phyloP scores from a whole-genome alignment of 1,284 basidiomycete species.

The Microbotryum saponariae region DNA sequence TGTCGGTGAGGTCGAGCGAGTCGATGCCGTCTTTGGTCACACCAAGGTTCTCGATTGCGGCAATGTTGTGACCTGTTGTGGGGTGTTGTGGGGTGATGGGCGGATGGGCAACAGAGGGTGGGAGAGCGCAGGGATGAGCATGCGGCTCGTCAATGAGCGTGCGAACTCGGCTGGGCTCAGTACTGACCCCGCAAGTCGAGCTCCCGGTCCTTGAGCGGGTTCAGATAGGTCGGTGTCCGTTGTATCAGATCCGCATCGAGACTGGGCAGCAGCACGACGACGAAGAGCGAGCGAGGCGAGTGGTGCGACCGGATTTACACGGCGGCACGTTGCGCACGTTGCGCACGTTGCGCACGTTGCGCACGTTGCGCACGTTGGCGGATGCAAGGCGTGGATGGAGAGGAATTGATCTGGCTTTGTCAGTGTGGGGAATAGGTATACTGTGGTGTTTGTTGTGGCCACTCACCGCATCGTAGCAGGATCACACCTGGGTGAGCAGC shows the following conservation, averaged over 20 bases:
- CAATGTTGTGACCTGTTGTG: slow-evolving; percentile 80
- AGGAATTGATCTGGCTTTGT: neutral
- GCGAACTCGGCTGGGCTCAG: neutral
- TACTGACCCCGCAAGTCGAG: slow-evolving; percentile 81
- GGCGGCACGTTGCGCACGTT: neutral
- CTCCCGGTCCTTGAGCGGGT: slow-evolving; percentile 87
- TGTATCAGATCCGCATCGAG: slow-evolving; percentile 84
- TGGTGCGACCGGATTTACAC: neutral
- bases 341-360: too few relatives aligned
- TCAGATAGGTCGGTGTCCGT: slow-evolving; percentile 67
- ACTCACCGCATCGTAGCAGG: too few relatives aligned
- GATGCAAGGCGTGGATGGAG: neutral
- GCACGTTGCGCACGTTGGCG: neutral
- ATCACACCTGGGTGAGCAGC: too few relatives aligned
- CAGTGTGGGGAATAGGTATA: too few relatives aligned
- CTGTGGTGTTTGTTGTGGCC: too few relatives aligned
- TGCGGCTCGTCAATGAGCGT: neutral
- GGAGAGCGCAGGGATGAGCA: neutral
- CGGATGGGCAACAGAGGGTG: neutral
- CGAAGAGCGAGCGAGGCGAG: neutral
- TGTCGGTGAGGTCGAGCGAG: slow-evolving; percentile 92
- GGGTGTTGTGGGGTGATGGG: too few relatives aligned
- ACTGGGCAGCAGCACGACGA: neutral
- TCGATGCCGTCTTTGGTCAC: slow-evolving; percentile 68
- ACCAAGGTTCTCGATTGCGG: slow-evolving; percentile 97